Percentiles rank a stretch among this genome's conserved stretches.
phyloP scores from a whole-genome alignment of 805 yeast genomes.

The Lipomyces yamadae region DNA sequence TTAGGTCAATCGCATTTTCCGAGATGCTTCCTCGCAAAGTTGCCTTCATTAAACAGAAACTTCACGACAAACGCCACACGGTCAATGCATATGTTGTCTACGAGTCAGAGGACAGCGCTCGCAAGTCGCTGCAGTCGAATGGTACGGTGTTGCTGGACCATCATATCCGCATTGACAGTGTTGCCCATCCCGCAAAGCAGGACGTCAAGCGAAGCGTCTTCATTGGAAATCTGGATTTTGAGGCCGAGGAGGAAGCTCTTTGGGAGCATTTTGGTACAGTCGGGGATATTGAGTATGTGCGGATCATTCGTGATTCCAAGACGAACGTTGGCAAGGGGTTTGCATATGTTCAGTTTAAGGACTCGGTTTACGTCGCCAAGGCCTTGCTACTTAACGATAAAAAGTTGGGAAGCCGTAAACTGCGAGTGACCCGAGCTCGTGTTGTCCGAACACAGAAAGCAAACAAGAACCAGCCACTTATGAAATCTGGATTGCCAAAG shows the following conservation, averaged over 20 bases:
- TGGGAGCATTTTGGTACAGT: constrained; percentile 76
- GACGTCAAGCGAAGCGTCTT: constrained; percentile 84
- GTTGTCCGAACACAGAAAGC: constrained; percentile 34
- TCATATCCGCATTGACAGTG: constrained; percentile 89
- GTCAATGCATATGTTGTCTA: constrained; percentile 89
- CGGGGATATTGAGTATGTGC: constrained; percentile 82
- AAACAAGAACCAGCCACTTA: constrained; percentile 17
- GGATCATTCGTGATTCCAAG: constrained; percentile 88
- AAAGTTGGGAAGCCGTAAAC: constrained; percentile 59
- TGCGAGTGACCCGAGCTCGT: constrained; percentile 78
- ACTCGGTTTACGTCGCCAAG: constrained; percentile 69
- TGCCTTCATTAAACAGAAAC: constrained; percentile 79
- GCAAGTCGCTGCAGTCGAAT: constrained; percentile 57
- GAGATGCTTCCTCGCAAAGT: constrained; percentile 90
- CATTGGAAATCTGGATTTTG: constrained; percentile 93
- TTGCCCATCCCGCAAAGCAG: constrained; percentile 87
- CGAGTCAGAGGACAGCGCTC: constrained; percentile 54
- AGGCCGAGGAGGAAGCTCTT: constrained; percentile 84
- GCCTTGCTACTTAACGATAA: constrained; percentile 80
- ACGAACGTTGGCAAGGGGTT: constrained; percentile 97
- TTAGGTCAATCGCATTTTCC: constrained; percentile 87
- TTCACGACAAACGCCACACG: constrained; percentile 77
- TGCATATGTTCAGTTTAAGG: constrained; percentile 88
- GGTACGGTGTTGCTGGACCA: constrained; percentile 68
- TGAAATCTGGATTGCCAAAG: constrained; percentile 41